Evolutionary conservation across 345 rosid genomes (phyloP), one percentile per base, ranked within the genome.

Genomic region (Rhodamnia argentea): DNA sequence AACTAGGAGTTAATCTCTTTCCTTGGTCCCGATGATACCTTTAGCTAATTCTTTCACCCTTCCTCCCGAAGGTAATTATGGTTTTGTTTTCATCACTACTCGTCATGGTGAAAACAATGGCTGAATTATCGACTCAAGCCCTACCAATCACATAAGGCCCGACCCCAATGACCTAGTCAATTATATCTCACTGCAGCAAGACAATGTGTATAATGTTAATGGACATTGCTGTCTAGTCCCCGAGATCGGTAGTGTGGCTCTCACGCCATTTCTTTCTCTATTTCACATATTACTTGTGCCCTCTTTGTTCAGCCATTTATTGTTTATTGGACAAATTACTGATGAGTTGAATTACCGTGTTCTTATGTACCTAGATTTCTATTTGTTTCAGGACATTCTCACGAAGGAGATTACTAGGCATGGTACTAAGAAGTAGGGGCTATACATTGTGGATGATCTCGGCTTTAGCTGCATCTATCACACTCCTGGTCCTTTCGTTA

Each of bases 181-280:
- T 7, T 56, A 23, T 55, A 52, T 64, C 13, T 13, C n/a, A n/a
- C 78, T 12, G 0, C 1, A 20, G 8, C 11, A 40, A 37, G 84
- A 56, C 11, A 18, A 52, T 37, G 84, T 86, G 22, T 51, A 74
- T 13, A 88, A 86, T 86, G 32, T 85, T 8, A 86, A 86, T 86
- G 84, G 86, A 7, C 70, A 47, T 26, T 13, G 24, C 1, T 74
- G 13, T 62, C 84, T 13, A 24, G 44, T 88, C 4, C 83, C 26
- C 0, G 13, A n/a, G 27, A 84, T 26, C 27, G 84, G n/a, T 10
- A 74, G 26, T 16, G 82, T 85, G 8, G 22, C 22, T 15, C 47
- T 88, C 14, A 60, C 84, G 1, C 55, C 22, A 6, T 10, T 60
- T 12, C 32, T 88, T 6, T 29, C 58, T 0, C 2, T 85, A 42